Evolutionary conservation across 2,329 filamentous ascomycete species (phyloP).

Genomic region (Alternaria arbusti): DNA sequence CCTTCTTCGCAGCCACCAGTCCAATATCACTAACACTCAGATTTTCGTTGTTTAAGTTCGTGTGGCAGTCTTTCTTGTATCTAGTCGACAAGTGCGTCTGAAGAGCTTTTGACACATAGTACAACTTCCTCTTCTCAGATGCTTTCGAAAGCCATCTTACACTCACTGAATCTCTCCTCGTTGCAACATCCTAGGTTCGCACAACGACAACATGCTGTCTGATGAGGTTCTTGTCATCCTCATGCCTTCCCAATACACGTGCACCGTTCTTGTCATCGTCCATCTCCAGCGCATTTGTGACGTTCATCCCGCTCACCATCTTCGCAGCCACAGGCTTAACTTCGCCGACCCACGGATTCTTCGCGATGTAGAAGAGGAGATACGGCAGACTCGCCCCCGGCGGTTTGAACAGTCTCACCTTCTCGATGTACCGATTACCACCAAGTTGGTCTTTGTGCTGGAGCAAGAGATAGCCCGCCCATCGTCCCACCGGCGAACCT

Average conservation of each 20-base stretch:
- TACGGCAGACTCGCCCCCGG: background rate
- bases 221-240: background rate
- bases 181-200: background rate
- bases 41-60: no score
- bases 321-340: background rate
- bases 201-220: background rate
- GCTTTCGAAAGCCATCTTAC: background rate
- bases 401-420: slow-evolving; percentile 11
- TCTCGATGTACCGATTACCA: slow-evolving; percentile 14
- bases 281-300: background rate
- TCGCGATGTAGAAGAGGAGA: slow-evolving; percentile 13
- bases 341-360: background rate
- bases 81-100: no score
- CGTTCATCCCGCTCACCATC: background rate
- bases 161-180: background rate
- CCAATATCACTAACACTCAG: no score
- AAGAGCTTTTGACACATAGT: no score
- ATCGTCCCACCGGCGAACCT: slow-evolving; percentile 17
- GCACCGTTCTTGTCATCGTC: no score
- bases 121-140: background rate
- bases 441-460: slow-evolving; percentile 18
- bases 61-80: no score
- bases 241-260: no score
- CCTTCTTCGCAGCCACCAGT: no score
- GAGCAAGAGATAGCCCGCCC: slow-evolving; percentile 15